Evolutionary conservation across 176 grass and related monocot genomes (phyloP).

Genomic region (Chloris gayana): DNA sequence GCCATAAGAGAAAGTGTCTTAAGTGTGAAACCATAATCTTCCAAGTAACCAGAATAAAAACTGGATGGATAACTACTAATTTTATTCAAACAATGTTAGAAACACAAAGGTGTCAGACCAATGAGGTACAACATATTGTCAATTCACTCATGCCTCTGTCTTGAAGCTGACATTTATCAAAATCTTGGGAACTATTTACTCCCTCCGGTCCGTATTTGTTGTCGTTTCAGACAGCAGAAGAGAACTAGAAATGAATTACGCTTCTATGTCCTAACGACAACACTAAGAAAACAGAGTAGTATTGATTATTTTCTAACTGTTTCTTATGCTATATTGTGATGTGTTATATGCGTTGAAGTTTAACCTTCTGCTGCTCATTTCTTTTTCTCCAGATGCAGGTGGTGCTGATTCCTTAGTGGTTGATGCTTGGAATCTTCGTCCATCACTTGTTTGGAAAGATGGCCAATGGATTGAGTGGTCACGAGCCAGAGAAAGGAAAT

Average conservation of each 20-base stretch:
- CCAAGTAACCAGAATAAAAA: neutral
- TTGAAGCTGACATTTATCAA: constrained; percentile 5
- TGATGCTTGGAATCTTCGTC: constrained; percentile 76
- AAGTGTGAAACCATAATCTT: neutral
- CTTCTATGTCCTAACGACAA: too few species aligned
- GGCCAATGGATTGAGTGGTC: constrained; percentile 73
- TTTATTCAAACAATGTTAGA: neutral
- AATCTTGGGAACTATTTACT: constrained; percentile 1
- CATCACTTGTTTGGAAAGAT: constrained; percentile 90
- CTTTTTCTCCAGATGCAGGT: constrained; percentile 45
- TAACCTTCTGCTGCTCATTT: constrained; percentile 25
- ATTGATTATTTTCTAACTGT: neutral
- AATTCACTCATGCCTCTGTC: neutral
- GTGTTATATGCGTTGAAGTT: neutral
- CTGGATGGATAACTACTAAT: neutral
- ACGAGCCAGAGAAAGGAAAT: constrained; percentile 54
- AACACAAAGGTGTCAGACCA: neutral
- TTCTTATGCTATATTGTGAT: constrained; percentile 9
- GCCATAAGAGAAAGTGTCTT: neutral
- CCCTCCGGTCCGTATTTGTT: too few species aligned
- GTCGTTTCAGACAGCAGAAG: too few species aligned
- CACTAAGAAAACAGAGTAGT: too few species aligned
- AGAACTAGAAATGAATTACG: too few species aligned
- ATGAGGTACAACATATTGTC: neutral
- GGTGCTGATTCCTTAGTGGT: constrained; percentile 58